These are phyloP conservation scores for Trypanosoma scelopori DNA, from an alignment of 208 protist genomes.

Conservation along the genomic window DNA sequence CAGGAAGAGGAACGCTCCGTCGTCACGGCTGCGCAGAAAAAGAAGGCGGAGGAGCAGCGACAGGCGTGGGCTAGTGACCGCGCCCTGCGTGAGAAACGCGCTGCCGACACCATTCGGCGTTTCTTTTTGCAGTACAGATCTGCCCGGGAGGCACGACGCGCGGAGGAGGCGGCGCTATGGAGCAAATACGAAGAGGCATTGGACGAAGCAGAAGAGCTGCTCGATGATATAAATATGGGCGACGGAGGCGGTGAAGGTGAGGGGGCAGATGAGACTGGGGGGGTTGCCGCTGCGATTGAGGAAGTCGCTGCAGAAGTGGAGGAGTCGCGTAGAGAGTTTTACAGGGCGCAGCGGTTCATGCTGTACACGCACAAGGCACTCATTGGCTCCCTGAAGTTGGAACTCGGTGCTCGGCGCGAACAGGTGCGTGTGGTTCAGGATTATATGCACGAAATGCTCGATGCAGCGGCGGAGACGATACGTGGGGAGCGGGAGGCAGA, in stretches of 20 bases:
- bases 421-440: slow-evolving; percentile 47
- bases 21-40: slow-evolving; percentile 25
- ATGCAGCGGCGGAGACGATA: slow-evolving; percentile 30
- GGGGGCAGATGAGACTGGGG: background rate
- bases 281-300: slow-evolving; percentile 27
- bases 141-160: slow-evolving; percentile 35
- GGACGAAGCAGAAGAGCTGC: slow-evolving; percentile 68
- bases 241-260: slow-evolving; percentile 25
- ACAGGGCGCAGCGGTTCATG: slow-evolving; percentile 74
- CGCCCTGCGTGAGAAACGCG: slow-evolving; percentile 58
- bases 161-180: slow-evolving; percentile 46
- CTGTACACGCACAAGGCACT: slow-evolving; percentile 56
- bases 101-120: slow-evolving; percentile 76
- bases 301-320: slow-evolving; percentile 40
- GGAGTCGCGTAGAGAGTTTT: slow-evolving; percentile 60
- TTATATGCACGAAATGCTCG: slow-evolving; percentile 40
- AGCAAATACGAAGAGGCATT: slow-evolving; percentile 57
- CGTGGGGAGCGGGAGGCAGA: slow-evolving; percentile 34
- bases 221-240: slow-evolving; percentile 32
- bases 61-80: slow-evolving; percentile 58
- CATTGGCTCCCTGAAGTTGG: slow-evolving; percentile 57
- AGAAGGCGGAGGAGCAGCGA: slow-evolving; percentile 48
- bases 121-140: slow-evolving; percentile 47
- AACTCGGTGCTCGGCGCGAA: slow-evolving; percentile 48
- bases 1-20: slow-evolving; percentile 70